Evolutionary conservation across 2,329 filamentous ascomycete genomes (phyloP).

Genomic region (Emmonsiellopsis sp.): DNA sequence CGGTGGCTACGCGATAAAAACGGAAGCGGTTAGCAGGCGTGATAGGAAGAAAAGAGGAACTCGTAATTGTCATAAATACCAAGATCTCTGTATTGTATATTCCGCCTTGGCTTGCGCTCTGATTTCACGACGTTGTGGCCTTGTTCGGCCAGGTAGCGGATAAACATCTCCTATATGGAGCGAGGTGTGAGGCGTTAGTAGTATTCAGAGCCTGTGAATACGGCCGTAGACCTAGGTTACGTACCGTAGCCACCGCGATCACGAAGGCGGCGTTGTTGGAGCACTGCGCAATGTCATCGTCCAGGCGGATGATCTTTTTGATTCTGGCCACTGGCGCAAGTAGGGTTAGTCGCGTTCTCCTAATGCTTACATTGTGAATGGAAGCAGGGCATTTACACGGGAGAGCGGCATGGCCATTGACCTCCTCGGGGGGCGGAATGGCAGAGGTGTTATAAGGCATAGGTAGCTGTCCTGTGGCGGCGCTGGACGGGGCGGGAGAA

Average conservation of each 20-base stretch:
- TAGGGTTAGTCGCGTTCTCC: not conserved
- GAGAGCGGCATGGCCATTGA: slow-evolving; percentile 74
- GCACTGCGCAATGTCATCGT: slow-evolving; percentile 75
- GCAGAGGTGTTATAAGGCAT: slow-evolving; percentile 91
- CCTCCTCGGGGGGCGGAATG: slow-evolving; percentile 69
- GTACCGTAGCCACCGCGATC: slow-evolving; percentile 78
- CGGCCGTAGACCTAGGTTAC: slow-evolving; percentile 16
- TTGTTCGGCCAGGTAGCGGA: slow-evolving; percentile 80
- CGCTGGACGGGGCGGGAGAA: too few relatives aligned
- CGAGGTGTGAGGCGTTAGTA: slow-evolving; percentile 4
- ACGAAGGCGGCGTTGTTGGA: slow-evolving; percentile 92
- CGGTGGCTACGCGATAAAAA: slow-evolving; percentile 51
- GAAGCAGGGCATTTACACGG: slow-evolving; percentile 50
- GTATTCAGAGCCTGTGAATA: not conserved
- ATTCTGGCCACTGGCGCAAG: slow-evolving; percentile 67
- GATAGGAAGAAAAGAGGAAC: not conserved
- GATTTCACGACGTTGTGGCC: slow-evolving; percentile 81
- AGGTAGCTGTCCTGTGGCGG: slow-evolving; percentile 7
- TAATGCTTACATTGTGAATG: not conserved
- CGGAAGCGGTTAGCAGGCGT: slow-evolving; percentile 8
- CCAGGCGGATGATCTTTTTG: slow-evolving; percentile 86
- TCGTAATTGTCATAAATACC: slow-evolving; percentile 38
- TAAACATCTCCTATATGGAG: slow-evolving; percentile 69
- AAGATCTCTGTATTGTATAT: slow-evolving; percentile 92
- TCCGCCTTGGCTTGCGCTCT: slow-evolving; percentile 83